Evolutionary conservation across 192 early-diverging fungal genomes (phyloP), one percentile per base, ranked within the genome.

Genomic region (Podila minutissima): DNA sequence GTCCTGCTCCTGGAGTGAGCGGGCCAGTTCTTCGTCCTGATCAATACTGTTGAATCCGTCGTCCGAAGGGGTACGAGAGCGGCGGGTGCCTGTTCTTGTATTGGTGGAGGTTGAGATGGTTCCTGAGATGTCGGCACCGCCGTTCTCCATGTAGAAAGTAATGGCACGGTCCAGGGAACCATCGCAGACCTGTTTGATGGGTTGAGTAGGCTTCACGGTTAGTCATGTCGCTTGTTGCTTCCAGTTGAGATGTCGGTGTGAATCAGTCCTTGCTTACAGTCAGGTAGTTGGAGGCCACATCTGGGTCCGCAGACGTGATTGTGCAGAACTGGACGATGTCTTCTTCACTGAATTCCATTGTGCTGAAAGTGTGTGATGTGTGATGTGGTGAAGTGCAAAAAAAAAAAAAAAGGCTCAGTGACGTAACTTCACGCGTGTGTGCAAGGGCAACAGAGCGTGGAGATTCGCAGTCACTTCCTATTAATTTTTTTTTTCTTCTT

Each of bases 111-210:
- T 19, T 59, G 65, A 33, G 3, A 55, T 15, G 13, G 60, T 67
- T 53, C 71, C 71, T 69, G 69, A 22, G 61, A 84, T 83, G n/a
- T 88, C 84, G 55, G 75, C 83, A 12, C 91, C 94, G 22, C 89
- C 94, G 71, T 89, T 95, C 71, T 96, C 96, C 73, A 95, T 85
- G 77, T 90, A 98, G n/a, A 98, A 82, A 48, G 91, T 82, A 51
- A 98, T 83, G 5, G 96, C 97, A 24, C 86, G 86, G 59, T 95
- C 92, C 4, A 95, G 84, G 68, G 91, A 85, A 33, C 91, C 91
- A 41, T 95, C 93, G 2, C 93, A 74, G 26, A 96, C 87, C 95
- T 96, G 7, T 46, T 15, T 46, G 41, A 46, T 15, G 15, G 13
- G 11, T 46, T 46, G 41, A 46, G 41, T 46, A 15, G 15, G 15